Base-by-base conservation (phyloP, 768 basidiomycete species). In the Neoboletus subvelutipes region DNA sequence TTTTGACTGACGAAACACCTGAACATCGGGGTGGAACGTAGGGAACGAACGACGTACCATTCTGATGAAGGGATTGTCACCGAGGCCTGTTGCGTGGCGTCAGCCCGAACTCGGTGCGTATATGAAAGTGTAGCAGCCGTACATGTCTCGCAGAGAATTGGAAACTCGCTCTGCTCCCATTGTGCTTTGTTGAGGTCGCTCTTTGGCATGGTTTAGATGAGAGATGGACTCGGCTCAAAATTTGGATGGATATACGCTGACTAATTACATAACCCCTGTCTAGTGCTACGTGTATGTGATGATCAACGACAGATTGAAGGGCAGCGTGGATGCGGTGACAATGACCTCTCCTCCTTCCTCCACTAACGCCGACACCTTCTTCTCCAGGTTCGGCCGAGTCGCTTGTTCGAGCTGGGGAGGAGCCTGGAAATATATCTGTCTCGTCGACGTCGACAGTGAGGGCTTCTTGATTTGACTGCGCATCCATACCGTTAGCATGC, bases 401-500 rank as follows among this genome's bases (percentile, higher is more conserved):
- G 85, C 85, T 68, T 85, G 78, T 71, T 97, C 92, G 15, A 99
- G 81, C 67, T 93, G 92, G 5, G 93, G 91, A 9, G 97, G 96
- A 1, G 92, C 91, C 71, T 96, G 93, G 71, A 94, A 85, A 78
- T 97, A 99, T 39, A 98, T 86, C 37, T 88, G 90, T 63, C 80
- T 83, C 24, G 80, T 80, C 6, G 85, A 78, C 1, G 86, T 84
- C 5, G 95, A 91, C 18, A 99, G 72, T 0, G 97, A 98, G 0
- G 97, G 97, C 68, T 87, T 94, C 76, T 94, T 96, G 76, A 98
- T 89, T 84, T 98, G 97, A 61, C 97, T 99, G 67, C 5, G 34
- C 26, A 26, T 18, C 26, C 26, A 5, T 43, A 10, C 42, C 39
- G n/a, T 61, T n/a, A 56, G 64, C 45, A 24, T 24, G 31, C 18